Base-by-base conservation (phyloP, 768 basidiomycete genomes). In the Mrakia blollopis region DNA sequence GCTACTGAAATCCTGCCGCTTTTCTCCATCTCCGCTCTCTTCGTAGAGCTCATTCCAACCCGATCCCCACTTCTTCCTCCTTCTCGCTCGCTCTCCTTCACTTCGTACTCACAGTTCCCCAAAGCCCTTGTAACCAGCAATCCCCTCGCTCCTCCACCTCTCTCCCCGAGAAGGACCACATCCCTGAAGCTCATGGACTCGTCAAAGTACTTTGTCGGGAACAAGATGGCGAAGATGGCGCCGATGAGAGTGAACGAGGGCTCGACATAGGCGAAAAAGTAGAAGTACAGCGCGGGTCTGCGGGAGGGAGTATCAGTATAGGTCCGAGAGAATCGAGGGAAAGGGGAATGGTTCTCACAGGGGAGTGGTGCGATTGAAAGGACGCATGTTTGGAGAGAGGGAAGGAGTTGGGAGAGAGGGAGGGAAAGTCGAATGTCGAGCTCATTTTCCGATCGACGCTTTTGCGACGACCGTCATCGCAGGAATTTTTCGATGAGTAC, bases 181-280 rank as follows among this genome's bases (percentile, higher is more conserved):
- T 80, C 39, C 10, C 68, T 50, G 30, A 57, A 44, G 1, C 81
- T 80, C 5, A 83, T 74, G 16, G 81, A 78, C 41, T 78, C 72
- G 10, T 77, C 30, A 21, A 79, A 81, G 74, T 82, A 84, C 68
- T 76, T 63, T 23, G 79, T 71, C 0, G 82, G 81, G 25, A 75
- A 61, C 65, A 81, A 73, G 44, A 84, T 81, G 14, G 82, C 82
- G 70, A 81, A 82, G 10, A 75, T 65, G 21, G 81, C 83, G 9
- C 83, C 82, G 30, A 78, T 74, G 2, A 84, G 70, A 7, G 81
- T 82, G 35, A 83, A 72, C 6, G 78, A 76, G 9, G 82, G 81
- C 71, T 83, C 82, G 30, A 80, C 72, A 18, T 80, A 60, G 76
- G 78, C 80, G 77, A 83, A 82, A 73, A 81, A 81, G 73, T 80